Evolutionary conservation across 2,329 filamentous ascomycete species (phyloP).

Genomic region (Ambrosiella cleistominuta): DNA sequence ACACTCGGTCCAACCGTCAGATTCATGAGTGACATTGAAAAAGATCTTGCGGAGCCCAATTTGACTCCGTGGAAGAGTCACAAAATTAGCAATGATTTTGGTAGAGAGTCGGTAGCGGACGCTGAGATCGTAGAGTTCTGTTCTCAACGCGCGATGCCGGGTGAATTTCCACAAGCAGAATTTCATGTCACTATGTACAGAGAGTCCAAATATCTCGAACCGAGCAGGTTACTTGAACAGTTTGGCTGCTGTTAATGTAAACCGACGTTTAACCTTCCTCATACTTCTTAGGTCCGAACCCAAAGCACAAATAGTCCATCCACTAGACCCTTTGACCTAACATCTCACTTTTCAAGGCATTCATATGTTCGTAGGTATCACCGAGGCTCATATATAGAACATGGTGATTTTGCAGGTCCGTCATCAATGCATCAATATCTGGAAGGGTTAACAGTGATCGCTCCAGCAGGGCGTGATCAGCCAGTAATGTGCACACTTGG

Average conservation of each 20-base stretch:
- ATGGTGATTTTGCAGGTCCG: background rate
- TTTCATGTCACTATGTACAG: background rate
- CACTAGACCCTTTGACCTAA: background rate
- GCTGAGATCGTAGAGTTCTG: background rate
- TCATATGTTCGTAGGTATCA: background rate
- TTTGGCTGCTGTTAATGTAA: background rate
- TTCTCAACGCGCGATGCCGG: background rate
- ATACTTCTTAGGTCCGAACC: background rate
- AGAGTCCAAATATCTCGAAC: background rate
- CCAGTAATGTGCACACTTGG: background rate
- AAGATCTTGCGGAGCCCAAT: background rate
- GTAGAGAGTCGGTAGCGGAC: background rate
- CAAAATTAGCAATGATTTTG: background rate
- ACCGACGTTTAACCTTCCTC: background rate
- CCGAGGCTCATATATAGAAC: background rate
- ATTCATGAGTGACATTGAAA: background rate
- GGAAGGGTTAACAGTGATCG: background rate
- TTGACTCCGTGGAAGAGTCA: background rate
- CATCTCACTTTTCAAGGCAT: background rate
- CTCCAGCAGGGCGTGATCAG: background rate
- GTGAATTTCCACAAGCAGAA: background rate
- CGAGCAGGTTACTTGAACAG: background rate
- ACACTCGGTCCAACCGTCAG: background rate
- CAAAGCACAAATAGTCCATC: background rate
- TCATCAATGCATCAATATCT: background rate